Evolutionary conservation across 495 filamentous ascomycete species (phyloP).

Genomic region (Trichodelitschia bisporula): DNA sequence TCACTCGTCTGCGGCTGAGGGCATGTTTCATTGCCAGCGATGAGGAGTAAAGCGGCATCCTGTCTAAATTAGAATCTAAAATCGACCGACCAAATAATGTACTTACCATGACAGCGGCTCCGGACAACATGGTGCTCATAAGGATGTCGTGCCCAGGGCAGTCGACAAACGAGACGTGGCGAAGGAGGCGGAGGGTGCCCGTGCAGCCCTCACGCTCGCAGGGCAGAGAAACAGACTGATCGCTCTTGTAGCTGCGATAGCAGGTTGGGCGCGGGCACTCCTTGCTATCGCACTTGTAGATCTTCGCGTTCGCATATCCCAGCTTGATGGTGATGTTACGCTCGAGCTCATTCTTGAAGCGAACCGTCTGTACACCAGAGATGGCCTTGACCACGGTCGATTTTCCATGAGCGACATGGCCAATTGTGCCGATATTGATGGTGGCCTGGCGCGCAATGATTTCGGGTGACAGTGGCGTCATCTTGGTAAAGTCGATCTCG

Average conservation of each 20-base stretch:
- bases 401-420: slow-evolving; percentile 96
- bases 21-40: slow-evolving; percentile 96
- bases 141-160: slow-evolving; percentile 99
- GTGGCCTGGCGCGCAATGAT: slow-evolving; percentile 95
- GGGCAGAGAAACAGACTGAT: slow-evolving; percentile 86
- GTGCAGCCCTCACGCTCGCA: slow-evolving; percentile 82
- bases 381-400: slow-evolving; percentile 97
- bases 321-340: slow-evolving; percentile 99
- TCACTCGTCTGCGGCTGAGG: slow-evolving; percentile 98
- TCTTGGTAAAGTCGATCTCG: slow-evolving; percentile 47
- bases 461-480: slow-evolving; percentile 76
- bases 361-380: slow-evolving; percentile 91
- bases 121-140: slow-evolving; percentile 99
- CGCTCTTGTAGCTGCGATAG: slow-evolving; percentile 92
- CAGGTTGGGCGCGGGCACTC: slow-evolving; percentile 85
- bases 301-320: slow-evolving; percentile 96
- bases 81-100: no score
- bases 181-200: slow-evolving; percentile 59
- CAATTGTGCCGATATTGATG: slow-evolving; percentile 97
- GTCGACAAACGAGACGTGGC: slow-evolving; percentile 94
- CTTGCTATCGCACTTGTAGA: slow-evolving; percentile 91
- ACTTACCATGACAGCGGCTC: slow-evolving; percentile 98
- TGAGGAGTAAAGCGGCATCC: slow-evolving; percentile 87
- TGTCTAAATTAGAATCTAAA: no score
- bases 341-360: slow-evolving; percentile 98